These are phyloP conservation scores for Tolypocladium inflatum DNA, from an alignment of 2,329 filamentous ascomycete species.

Conservation along the genomic window DNA sequence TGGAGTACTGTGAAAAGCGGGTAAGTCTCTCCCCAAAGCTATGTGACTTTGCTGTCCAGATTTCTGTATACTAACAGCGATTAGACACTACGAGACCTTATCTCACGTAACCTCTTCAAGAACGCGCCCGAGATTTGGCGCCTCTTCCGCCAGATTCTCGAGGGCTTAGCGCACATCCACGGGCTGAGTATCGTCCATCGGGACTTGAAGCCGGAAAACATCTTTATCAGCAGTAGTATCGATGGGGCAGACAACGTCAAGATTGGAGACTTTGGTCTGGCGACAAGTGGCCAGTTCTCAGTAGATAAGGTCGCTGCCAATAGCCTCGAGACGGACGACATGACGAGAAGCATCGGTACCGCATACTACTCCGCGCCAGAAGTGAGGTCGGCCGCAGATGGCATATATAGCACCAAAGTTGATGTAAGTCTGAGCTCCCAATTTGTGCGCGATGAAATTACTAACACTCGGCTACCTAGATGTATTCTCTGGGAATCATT, in stretches of 20 bases:
- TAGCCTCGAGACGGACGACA: conserved; percentile 43
- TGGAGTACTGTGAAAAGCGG: conserved; percentile 96
- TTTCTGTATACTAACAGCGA: background rate
- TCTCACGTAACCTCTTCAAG: conserved; percentile 64
- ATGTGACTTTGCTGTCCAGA: background rate
- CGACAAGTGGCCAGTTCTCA: conserved; percentile 75
- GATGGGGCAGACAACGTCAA: conserved; percentile 84
- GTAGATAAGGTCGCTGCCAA: conserved; percentile 41
- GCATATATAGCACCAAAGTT: conserved; percentile 84
- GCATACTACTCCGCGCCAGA: conserved; percentile 91
- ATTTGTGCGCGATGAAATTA: background rate
- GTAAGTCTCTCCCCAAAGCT: conserved; percentile 31
- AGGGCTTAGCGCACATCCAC: conserved; percentile 86
- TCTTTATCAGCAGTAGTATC: conserved; percentile 64
- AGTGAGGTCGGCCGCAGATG: conserved; percentile 63
- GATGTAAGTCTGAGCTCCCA: conserved; percentile 48
- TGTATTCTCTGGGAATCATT: conserved; percentile 95
- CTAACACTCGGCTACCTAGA: conserved; percentile 33
- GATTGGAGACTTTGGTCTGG: conserved; percentile 93
- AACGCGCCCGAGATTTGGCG: conserved; percentile 78
- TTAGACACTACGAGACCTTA: conserved; percentile 76
- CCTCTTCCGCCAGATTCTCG: conserved; percentile 81
- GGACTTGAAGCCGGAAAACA: conserved; percentile 93
- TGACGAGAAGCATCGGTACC: conserved; percentile 66
- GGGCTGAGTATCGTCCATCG: conserved; percentile 86